Percentiles rank a stretch among this genome's conserved stretches.
Conservation (phyloP, 176 grass and related monocot genomes). For the Elymus sibiricus region DNA sequence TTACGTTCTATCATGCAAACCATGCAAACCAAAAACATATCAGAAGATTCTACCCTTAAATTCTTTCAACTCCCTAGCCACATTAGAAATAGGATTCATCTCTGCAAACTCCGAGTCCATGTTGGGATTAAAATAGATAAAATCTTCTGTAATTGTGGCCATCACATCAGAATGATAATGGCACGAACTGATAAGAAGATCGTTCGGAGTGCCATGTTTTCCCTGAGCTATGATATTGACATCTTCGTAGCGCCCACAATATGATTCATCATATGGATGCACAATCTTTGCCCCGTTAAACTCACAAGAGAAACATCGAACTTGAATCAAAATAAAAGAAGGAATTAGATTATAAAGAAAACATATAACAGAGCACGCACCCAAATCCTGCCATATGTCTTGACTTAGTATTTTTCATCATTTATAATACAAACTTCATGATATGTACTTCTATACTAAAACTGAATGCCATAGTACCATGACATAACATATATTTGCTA, state of each 20-base stretch:
- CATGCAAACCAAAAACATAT: background rate
- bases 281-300: conserved; percentile 10
- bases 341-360: conserved; percentile 3
- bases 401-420: background rate
- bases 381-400: background rate
- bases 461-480: background rate
- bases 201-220: background rate
- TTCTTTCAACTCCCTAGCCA: background rate
- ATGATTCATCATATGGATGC: background rate
- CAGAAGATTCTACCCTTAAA: background rate
- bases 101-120: background rate
- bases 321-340: background rate
- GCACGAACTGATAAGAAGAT: background rate
- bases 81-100: background rate
- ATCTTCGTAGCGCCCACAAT: background rate
- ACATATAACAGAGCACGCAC: background rate
- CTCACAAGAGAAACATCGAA: conserved; percentile 15
- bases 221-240: background rate
- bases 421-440: background rate
- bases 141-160: background rate
- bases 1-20: background rate
- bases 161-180: background rate
- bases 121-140: background rate
- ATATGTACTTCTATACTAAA: background rate
- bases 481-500: background rate